These are phyloP conservation scores for Neurospora sp. DNA, from an alignment of 2,329 filamentous ascomycete genomes.

Conservation along the genomic window DNA sequence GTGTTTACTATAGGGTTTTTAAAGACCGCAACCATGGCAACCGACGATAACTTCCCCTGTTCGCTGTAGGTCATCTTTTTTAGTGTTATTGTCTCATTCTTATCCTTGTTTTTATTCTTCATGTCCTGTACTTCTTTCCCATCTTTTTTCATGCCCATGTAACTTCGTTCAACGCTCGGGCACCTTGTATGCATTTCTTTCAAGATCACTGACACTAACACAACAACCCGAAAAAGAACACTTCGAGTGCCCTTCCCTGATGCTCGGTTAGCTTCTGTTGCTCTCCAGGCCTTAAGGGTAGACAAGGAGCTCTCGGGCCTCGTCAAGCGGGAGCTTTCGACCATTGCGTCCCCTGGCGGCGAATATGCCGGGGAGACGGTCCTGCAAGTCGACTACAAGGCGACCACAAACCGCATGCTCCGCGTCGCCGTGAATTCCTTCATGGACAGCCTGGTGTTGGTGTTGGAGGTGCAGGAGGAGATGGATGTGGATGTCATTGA, in stretches of 20 bases:
- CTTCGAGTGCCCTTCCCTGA: slow-evolving; percentile 76
- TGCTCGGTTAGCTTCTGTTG: slow-evolving; percentile 63
- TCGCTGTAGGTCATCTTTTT: neutral
- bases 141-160: neutral
- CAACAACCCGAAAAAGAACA: slow-evolving; percentile 36
- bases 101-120: neutral
- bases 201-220: slow-evolving; percentile 5
- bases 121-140: neutral
- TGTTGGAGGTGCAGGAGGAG: slow-evolving; percentile 83
- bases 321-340: slow-evolving; percentile 61
- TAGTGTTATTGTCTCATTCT: neutral
- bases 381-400: slow-evolving; percentile 67
- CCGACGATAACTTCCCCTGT: neutral
- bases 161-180: too few relatives aligned
- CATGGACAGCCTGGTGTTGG: slow-evolving; percentile 78
- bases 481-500: slow-evolving; percentile 74
- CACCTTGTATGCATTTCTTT: neutral
- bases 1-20: neutral
- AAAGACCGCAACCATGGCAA: slow-evolving; percentile 2
- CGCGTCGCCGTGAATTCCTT: slow-evolving; percentile 94
- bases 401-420: slow-evolving; percentile 92
- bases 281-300: slow-evolving; percentile 66
- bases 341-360: slow-evolving; percentile 28
- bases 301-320: slow-evolving; percentile 83
- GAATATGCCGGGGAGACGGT: slow-evolving; percentile 29